A percentile compares a stretch with the other conserved stretches of the same genome.
These are phyloP conservation scores for Prunus dulcis DNA, from an alignment of 306 rosid genomes.

Conservation along the genomic window DNA sequence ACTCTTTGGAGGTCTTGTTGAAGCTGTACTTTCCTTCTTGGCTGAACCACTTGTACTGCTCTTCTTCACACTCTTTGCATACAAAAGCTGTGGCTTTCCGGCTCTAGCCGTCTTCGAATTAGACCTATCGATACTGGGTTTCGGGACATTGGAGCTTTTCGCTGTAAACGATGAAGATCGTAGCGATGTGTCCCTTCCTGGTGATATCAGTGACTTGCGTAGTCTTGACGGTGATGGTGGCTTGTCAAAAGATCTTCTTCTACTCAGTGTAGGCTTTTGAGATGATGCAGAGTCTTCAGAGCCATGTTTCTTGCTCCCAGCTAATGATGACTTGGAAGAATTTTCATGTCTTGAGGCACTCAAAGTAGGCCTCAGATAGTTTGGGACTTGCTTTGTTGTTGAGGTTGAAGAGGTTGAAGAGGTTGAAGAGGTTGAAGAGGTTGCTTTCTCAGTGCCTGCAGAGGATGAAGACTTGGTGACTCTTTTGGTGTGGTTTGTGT, in stretches of 20 bases:
- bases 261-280: constrained; percentile 30
- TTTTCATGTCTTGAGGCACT: constrained; percentile 53
- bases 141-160: constrained; percentile 21
- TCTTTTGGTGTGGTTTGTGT: constrained; percentile 29
- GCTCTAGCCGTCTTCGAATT: constrained; percentile 18
- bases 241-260: constrained; percentile 87
- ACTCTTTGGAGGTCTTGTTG: constrained; percentile 18
- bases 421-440: constrained; percentile 22
- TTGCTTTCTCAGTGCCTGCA: constrained; percentile 8
- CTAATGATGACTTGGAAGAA: constrained; percentile 3
- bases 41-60: not conserved
- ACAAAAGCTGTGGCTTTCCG: constrained; percentile 18
- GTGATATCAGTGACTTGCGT: constrained; percentile 45
- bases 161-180: constrained; percentile 17
- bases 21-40: constrained; percentile 31
- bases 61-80: constrained; percentile 27
- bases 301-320: constrained; percentile 26
- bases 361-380: constrained; percentile 59
- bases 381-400: constrained; percentile 52
- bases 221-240: constrained; percentile 56
- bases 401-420: constrained; percentile 19
- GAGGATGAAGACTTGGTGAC: constrained; percentile 30
- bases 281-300: not conserved
- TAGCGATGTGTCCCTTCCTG: constrained; percentile 32
- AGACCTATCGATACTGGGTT: not conserved